Percentiles rank a stretch among this genome's conserved stretches.
Evolutionary conservation across 371 early-diverging fungal species (phyloP).

Genomic region (Mortierella sp.): DNA sequence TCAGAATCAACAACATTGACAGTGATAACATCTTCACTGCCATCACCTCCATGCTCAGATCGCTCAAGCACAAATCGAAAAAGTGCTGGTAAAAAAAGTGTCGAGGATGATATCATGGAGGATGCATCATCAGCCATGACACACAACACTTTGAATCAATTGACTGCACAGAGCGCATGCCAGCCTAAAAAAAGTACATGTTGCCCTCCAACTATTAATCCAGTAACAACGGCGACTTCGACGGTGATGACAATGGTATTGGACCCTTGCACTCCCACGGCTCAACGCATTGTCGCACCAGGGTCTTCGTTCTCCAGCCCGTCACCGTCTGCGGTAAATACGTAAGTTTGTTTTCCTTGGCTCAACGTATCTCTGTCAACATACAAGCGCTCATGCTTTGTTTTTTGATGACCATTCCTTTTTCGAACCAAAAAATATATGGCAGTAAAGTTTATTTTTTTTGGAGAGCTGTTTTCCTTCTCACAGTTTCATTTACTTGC

Average conservation of each 20-base stretch:
- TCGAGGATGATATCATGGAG: background rate
- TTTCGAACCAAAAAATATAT: background rate
- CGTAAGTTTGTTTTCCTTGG: conserved; percentile 6
- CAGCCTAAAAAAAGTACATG: background rate
- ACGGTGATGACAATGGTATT: background rate
- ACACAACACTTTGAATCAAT: background rate
- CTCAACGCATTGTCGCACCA: conserved; percentile 37
- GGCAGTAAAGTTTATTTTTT: conserved; percentile 3
- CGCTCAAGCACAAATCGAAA: background rate
- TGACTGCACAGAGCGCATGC: too few species aligned
- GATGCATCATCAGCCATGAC: background rate
- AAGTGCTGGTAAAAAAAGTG: background rate
- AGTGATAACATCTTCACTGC: background rate
- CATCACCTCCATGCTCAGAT: too few species aligned
- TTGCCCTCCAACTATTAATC: background rate
- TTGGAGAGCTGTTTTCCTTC: background rate
- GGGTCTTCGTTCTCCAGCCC: background rate
- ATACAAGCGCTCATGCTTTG: conserved; percentile 1
- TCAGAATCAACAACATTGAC: too few species aligned
- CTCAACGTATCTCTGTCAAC: conserved; percentile 1
- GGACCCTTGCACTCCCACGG: conserved; percentile 3
- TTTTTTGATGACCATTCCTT: background rate
- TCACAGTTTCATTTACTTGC: too few species aligned
- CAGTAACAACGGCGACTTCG: background rate
- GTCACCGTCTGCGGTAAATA: background rate